Conservation (phyloP, 176 grass and related monocot species). For the Rhipidocladum racemiflorum region DNA sequence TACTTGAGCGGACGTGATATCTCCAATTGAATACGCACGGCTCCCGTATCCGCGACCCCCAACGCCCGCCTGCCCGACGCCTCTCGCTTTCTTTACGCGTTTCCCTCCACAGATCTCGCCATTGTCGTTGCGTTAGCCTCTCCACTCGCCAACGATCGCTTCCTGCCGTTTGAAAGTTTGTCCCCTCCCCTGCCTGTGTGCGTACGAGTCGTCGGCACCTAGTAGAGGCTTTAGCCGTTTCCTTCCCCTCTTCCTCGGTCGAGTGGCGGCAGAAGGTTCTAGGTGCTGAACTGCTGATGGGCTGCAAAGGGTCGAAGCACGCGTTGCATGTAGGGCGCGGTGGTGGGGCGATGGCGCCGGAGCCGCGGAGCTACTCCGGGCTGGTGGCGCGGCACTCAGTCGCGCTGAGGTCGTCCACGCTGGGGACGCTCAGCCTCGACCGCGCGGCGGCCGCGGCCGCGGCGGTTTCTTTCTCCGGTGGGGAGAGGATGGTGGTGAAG, state of each 20-base stretch:
- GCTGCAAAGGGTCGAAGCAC: slow-evolving; percentile 79
- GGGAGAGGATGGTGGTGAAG: slow-evolving; percentile 37
- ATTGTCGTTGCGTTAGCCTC: background rate
- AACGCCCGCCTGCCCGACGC: background rate
- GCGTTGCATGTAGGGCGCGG: slow-evolving; percentile 8
- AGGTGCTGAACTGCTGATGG: slow-evolving; percentile 37
- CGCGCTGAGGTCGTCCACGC: slow-evolving; percentile 53
- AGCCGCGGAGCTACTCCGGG: slow-evolving; percentile 23
- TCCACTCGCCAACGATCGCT: slow-evolving; percentile 5
- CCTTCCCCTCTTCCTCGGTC: background rate
- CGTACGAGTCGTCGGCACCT: background rate
- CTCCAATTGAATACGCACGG: background rate
- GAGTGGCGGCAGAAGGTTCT: background rate
- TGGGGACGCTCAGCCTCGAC: slow-evolving; percentile 61
- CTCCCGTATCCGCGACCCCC: background rate
- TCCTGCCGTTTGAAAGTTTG: slow-evolving; percentile 31
- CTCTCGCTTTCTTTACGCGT: slow-evolving; percentile 13
- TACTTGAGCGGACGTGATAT: background rate
- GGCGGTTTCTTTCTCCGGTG: slow-evolving; percentile 4
- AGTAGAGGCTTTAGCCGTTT: slow-evolving; percentile 11
- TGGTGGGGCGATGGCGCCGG: background rate
- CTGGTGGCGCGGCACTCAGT: slow-evolving; percentile 32
- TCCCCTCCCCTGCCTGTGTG: background rate
- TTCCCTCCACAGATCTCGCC: slow-evolving; percentile 14
- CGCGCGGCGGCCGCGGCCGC: slow-evolving; percentile 8